Percentiles rank a stretch among this genome's conserved stretches.
Evolutionary conservation across 192 early-diverging fungal genomes (phyloP).

Genomic region (Dispira parvispora): DNA sequence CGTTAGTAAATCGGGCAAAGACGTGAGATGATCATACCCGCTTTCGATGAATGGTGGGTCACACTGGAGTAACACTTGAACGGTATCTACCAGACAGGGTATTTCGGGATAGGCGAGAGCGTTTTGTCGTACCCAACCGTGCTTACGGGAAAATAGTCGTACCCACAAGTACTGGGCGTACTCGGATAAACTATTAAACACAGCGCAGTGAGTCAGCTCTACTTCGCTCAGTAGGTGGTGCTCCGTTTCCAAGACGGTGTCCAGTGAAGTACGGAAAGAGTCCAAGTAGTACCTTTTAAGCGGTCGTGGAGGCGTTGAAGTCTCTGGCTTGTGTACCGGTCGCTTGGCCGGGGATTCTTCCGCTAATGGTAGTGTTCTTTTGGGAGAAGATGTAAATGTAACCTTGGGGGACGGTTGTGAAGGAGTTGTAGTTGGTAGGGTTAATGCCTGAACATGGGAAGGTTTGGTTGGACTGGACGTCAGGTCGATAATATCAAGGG

Average conservation of each 20-base stretch:
- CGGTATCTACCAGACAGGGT: background rate
- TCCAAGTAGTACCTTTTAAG: constrained; percentile 10
- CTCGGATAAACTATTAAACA: constrained; percentile 3
- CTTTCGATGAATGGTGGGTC: background rate
- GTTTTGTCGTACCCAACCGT: constrained; percentile 4
- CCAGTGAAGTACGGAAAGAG: background rate
- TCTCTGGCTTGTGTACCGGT: too few species aligned
- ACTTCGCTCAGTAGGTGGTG: constrained; percentile 3
- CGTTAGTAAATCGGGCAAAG: background rate
- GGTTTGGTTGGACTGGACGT: too few species aligned
- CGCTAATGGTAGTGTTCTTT: too few species aligned
- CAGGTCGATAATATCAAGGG: too few species aligned
- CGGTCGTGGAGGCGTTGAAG: too few species aligned
- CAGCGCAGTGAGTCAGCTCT: constrained; percentile 5
- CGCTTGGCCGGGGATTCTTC: too few species aligned
- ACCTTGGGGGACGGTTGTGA: too few species aligned
- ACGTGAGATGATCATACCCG: background rate
- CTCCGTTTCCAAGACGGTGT: constrained; percentile 1
- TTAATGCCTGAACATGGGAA: too few species aligned
- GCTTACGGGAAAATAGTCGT: constrained; percentile 1
- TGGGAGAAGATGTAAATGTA: too few species aligned
- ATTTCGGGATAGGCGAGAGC: constrained; percentile 2
- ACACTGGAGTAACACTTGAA: background rate
- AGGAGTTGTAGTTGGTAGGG: too few species aligned
- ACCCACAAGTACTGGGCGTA: constrained; percentile 5